phyloP scores from a whole-genome alignment of 176 grass and related monocot species.

The Alloteropsis semialata region DNA sequence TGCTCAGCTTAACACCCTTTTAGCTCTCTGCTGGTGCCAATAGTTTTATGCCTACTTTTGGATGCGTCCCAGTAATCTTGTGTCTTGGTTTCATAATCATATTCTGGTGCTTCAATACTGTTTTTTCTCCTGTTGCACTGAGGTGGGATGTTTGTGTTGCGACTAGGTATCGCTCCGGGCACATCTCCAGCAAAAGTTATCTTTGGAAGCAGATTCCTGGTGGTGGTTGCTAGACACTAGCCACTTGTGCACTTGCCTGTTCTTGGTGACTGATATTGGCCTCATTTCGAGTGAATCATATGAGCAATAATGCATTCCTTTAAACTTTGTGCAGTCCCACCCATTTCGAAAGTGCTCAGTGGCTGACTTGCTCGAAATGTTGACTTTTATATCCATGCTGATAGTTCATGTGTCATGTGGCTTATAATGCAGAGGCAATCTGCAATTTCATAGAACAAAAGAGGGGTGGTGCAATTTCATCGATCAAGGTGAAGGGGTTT shows the following conservation, averaged over 20 bases:
- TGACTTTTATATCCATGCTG: neutral
- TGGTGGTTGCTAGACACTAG: neutral
- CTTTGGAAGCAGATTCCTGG: neutral
- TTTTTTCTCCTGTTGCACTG: neutral
- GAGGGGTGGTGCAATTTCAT: too few relatives aligned
- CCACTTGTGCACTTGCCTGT: neutral
- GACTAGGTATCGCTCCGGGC: neutral
- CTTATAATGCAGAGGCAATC: neutral
- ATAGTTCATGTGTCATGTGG: neutral
- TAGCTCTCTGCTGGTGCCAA: neutral
- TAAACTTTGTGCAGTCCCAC: neutral
- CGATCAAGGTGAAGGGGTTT: neutral
- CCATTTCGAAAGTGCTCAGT: neutral
- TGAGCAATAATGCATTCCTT: conserved; percentile 10
- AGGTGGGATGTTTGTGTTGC: neutral
- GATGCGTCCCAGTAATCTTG: neutral
- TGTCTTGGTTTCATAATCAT: neutral
- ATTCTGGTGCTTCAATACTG: neutral
- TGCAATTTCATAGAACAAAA: neutral
- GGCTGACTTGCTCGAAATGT: neutral
- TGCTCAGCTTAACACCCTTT: neutral
- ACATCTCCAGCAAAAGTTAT: neutral
- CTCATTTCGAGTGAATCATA: neutral
- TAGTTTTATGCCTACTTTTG: neutral
- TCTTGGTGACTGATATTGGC: neutral